Evolutionary conservation across 1,284 basidiomycete genomes (phyloP), one percentile per base, ranked within the genome.

Genomic region (Ustilago hordei): DNA sequence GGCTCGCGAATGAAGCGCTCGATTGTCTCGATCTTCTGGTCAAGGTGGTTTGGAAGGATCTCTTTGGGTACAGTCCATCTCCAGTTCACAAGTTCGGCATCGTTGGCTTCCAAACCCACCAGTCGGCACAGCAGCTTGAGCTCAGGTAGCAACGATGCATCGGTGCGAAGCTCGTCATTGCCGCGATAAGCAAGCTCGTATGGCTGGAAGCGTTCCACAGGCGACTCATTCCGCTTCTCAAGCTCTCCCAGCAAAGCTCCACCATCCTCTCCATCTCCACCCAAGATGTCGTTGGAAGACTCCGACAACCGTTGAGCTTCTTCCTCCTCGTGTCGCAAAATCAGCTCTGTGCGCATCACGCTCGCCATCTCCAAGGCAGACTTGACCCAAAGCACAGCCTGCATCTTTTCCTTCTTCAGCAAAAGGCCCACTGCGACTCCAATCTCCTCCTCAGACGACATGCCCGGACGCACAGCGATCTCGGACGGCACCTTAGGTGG

Each of bases 51-150:
- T 0, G 84, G 83, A 17, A 77, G 48, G 15, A 69, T 60, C 32
- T 55, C 47, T 7, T 77, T 59, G 9, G 84, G 83, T 1, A 86
- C 75, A n/a, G 52, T 61, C 84, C 84, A 86, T 4, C 63, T 59
- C 80, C 81, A 82, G 47, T 75, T 56, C 34, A 78, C 64, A 23
- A 61, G 47, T 57, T 81, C 68, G 60, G 56, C 63, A 4, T 80
- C 70, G 54, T 82, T 63, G 15, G 69, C 67, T 53, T 81, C 68
- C 17, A 85, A 56, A 31, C 80, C 82, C 0, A 81, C 75, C 12
- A 85, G 73, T 19, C 83, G 81, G 60, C 81, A 83, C 3, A 86
- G 77, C 34, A 86, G 64, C 69, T 85, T 85, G 63, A 84, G 72
- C 54, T 78, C 78, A 0, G 84, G 81, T 41, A 79, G 48, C 28